A percentile compares a stretch with the other conserved stretches of the same genome.
phyloP scores from a whole-genome alignment of 129 eudicot species.

The Helianthus annuus region HanXRQr2.0-SUNRISE NC_035435.2:60474640-60475139 shows the following conservation, averaged over 20 bases:
- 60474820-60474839: slow-evolving; percentile 24
- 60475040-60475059: slow-evolving; percentile 11
- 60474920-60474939: slow-evolving; percentile 24
- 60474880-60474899: slow-evolving; percentile 35
- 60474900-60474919: slow-evolving; percentile 35
- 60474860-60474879: slow-evolving; percentile 36
- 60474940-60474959: slow-evolving; percentile 34
- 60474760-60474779: slow-evolving; percentile 17
- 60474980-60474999: slow-evolving; percentile 5
- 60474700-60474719: not conserved
- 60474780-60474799: slow-evolving; percentile 15
- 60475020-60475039: slow-evolving; percentile 3
- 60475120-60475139: not conserved
- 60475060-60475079: slow-evolving; percentile 16
- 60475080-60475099: not conserved
- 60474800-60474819: slow-evolving; percentile 12
- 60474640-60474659: slow-evolving; percentile 15
- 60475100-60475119: not conserved
- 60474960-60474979: slow-evolving; percentile 19
- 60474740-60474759: slow-evolving; percentile 28
- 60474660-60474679: not conserved
- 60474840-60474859: slow-evolving; percentile 28
- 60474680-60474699: not conserved
- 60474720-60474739: not conserved
- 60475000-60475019: slow-evolving; percentile 16